A percentile compares a stretch with the other conserved stretches of the same genome.
Conservation (phyloP, 495 filamentous ascomycete genomes). For the Hypomontagnella monticulosa region DNA sequence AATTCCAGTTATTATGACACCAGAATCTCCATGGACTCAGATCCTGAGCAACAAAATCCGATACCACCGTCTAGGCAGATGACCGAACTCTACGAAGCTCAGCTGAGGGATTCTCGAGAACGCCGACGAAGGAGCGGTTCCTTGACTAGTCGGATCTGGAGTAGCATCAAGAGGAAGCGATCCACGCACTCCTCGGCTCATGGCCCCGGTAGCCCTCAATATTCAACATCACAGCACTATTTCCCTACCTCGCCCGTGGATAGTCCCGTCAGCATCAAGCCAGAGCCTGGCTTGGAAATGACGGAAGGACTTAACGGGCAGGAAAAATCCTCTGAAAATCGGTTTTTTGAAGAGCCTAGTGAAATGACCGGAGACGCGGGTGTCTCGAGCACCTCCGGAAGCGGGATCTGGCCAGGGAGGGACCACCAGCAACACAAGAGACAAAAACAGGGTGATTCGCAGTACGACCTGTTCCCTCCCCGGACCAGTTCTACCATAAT, state of each 20-base stretch:
- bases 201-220: slow-evolving; percentile 24
- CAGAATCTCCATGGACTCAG: slow-evolving; percentile 47
- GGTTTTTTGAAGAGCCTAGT: slow-evolving; percentile 41
- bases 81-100: slow-evolving; percentile 44
- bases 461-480: slow-evolving; percentile 36
- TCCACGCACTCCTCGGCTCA: slow-evolving; percentile 42
- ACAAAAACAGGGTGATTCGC: slow-evolving; percentile 39
- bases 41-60: slow-evolving; percentile 26
- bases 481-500: slow-evolving; percentile 39
- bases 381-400: slow-evolving; percentile 3
- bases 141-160: slow-evolving; percentile 41
- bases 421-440: slow-evolving; percentile 38
- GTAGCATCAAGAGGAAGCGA: slow-evolving; percentile 42
- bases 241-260: slow-evolving; percentile 26
- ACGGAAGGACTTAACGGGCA: slow-evolving; percentile 16
- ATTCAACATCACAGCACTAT: slow-evolving; percentile 37
- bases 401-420: slow-evolving; percentile 7
- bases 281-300: slow-evolving; percentile 22
- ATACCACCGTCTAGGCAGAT: slow-evolving; percentile 42
- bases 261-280: slow-evolving; percentile 33
- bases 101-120: slow-evolving; percentile 43
- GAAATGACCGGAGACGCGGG: slow-evolving; percentile 36
- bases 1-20: slow-evolving; percentile 49
- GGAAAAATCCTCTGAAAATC: slow-evolving; percentile 3
- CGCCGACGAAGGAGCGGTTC: slow-evolving; percentile 40